Conservation (phyloP, 139 green algal species). For the Auxenochlorella pyrenoidosa region DNA sequence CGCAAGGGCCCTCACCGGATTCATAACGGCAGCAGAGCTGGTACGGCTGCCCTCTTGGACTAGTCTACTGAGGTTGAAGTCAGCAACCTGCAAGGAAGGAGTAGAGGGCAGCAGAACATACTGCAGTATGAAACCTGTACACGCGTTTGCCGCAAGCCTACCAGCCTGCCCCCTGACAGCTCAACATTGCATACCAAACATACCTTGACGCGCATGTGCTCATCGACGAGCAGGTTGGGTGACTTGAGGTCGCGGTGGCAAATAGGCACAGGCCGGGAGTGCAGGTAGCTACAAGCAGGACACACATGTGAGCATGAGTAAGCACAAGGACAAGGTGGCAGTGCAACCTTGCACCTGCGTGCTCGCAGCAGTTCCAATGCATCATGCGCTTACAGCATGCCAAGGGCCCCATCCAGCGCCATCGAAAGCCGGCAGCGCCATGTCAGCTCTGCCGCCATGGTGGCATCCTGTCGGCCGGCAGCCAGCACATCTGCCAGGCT, state of each 20-base stretch:
- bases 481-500: background rate
- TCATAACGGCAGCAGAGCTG: background rate
- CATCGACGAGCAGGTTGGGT: background rate
- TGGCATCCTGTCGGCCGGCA: background rate
- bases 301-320: no score
- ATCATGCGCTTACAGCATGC: background rate
- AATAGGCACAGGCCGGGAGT: background rate
- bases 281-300: background rate
- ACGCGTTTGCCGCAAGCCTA: no score
- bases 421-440: background rate
- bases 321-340: no score
- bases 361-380: no score
- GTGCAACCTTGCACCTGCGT: no score
- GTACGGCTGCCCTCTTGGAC: background rate
- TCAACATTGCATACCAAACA: background rate
- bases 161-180: no score
- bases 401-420: background rate
- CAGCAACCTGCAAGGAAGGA: no score
- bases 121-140: no score
- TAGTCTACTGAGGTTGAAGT: background rate
- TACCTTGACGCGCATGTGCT: background rate
- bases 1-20: background rate
- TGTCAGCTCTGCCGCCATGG: background rate
- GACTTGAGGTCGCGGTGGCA: background rate
- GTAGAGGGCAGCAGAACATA: no score